Percentiles rank a stretch among this genome's conserved stretches.
Conservation (phyloP, 1,139 yeast species). For the Taphrina pruni region DNA sequence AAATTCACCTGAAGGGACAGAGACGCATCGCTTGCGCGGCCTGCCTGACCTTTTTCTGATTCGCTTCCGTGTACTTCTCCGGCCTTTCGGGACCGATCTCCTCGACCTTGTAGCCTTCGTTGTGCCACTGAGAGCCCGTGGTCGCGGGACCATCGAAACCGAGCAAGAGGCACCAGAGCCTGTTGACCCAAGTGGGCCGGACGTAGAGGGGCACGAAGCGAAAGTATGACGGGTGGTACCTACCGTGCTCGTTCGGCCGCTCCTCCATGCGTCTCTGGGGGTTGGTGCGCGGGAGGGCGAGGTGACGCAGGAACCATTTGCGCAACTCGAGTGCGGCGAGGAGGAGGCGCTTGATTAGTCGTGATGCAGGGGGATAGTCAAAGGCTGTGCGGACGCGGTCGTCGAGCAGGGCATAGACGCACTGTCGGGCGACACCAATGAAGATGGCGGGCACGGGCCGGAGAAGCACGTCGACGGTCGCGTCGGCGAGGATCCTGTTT, state of each 20-base stretch:
- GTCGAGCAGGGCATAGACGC: conserved; percentile 11
- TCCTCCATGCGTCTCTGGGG: background rate
- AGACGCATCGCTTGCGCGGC: conserved; percentile 17
- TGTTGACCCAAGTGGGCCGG: background rate
- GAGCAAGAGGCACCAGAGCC: conserved; percentile 2
- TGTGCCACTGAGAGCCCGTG: background rate
- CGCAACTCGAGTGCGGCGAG: background rate
- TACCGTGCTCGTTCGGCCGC: conserved; percentile 1
- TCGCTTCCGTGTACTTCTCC: background rate
- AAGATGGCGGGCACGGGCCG: conserved; percentile 10
- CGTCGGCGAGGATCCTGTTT: conserved; percentile 8
- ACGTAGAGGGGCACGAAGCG: conserved; percentile 22
- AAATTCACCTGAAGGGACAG: conserved; percentile 15
- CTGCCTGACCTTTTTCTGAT: conserved; percentile 6
- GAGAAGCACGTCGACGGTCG: conserved; percentile 15
- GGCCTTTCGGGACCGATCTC: conserved; percentile 19
- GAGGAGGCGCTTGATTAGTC: background rate
- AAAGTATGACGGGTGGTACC: background rate
- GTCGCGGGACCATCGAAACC: background rate
- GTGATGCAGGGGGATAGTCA: conserved; percentile 2
- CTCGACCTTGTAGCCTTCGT: conserved; percentile 4
- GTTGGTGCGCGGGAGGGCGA: conserved; percentile 4
- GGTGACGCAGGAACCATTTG: background rate
- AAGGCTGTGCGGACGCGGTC: conserved; percentile 8
- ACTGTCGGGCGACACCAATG: background rate